Evolutionary conservation across 2,329 filamentous ascomycete species (phyloP).

Genomic region (Ophiostoma sp.): DNA sequence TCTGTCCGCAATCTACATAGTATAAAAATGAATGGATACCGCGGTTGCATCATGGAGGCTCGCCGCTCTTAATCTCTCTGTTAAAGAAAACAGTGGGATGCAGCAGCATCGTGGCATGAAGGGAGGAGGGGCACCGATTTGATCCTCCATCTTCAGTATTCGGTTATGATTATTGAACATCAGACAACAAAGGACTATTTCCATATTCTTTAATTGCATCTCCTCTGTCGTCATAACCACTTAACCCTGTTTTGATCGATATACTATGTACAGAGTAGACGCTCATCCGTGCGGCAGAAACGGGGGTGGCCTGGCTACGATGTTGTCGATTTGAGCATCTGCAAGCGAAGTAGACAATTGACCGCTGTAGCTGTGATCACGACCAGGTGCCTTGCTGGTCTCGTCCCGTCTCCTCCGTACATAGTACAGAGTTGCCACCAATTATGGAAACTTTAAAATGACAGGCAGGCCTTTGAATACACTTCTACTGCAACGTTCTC

Average conservation of each 20-base stretch:
- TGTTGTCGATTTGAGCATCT: not conserved
- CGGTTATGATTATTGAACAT: not conserved
- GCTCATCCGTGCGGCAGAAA: not conserved
- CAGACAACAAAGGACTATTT: slow-evolving; percentile 1
- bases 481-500: slow-evolving; percentile 1
- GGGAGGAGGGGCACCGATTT: not conserved
- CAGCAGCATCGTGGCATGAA: not conserved
- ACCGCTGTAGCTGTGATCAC: slow-evolving; percentile 7
- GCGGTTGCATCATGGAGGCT: not conserved
- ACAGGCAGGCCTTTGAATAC: not conserved
- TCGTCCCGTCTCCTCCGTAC: slow-evolving; percentile 1
- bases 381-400: slow-evolving; percentile 10
- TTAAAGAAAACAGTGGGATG: not conserved
- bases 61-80: not conserved
- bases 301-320: not conserved
- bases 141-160: not conserved
- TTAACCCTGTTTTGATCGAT: too few relatives aligned
- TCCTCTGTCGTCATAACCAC: slow-evolving; percentile 6
- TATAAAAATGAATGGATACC: not conserved
- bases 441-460: slow-evolving; percentile 12
- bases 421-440: not conserved
- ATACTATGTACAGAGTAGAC: not conserved
- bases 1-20: not conserved
- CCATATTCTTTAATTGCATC: not conserved
- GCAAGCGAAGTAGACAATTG: not conserved